A percentile compares a stretch with the other conserved stretches of the same genome.
Conservation (phyloP, 345 rosid genomes). For the Clarkia xantiana region DNA sequence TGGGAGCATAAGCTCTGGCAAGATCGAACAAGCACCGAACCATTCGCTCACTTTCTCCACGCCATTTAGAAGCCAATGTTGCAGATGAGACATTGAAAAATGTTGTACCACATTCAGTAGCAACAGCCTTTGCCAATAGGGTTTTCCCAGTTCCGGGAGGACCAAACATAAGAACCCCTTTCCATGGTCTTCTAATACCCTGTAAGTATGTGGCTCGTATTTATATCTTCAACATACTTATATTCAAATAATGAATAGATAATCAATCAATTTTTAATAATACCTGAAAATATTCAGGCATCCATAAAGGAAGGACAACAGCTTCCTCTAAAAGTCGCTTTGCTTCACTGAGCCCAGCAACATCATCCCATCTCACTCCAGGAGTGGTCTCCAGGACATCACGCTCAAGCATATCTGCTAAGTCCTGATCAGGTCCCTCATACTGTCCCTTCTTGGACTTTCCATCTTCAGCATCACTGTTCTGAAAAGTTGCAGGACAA, state of each 20-base stretch:
- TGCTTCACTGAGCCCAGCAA: constrained; percentile 97
- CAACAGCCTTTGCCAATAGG: constrained; percentile 90
- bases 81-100: constrained; percentile 97
- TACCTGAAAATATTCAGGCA: constrained; percentile 99
- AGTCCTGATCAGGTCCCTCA: constrained; percentile 95
- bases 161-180: constrained; percentile 99
- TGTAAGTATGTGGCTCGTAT: constrained; percentile 7
- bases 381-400: constrained; percentile 97
- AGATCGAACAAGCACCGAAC: constrained; percentile 91
- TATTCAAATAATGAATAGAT: too few species aligned
- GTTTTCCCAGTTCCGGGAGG: constrained; percentile 99
- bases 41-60: constrained; percentile 98
- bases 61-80: constrained; percentile 95
- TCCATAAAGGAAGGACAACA: constrained; percentile 99
- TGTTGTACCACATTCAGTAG: constrained; percentile 95
- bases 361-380: constrained; percentile 99
- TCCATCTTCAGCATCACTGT: constrained; percentile 88
- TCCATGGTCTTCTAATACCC: constrained; percentile 99
- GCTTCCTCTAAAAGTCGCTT: constrained; percentile 98
- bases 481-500: constrained; percentile 28
- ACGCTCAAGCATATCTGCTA: constrained; percentile 98
- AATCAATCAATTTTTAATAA: not conserved
- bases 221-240: too few species aligned
- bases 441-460: constrained; percentile 68
- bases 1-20: constrained; percentile 94